Conservation (phyloP, 257 asterid species). For the Parsonsia alboflavescens region DNA sequence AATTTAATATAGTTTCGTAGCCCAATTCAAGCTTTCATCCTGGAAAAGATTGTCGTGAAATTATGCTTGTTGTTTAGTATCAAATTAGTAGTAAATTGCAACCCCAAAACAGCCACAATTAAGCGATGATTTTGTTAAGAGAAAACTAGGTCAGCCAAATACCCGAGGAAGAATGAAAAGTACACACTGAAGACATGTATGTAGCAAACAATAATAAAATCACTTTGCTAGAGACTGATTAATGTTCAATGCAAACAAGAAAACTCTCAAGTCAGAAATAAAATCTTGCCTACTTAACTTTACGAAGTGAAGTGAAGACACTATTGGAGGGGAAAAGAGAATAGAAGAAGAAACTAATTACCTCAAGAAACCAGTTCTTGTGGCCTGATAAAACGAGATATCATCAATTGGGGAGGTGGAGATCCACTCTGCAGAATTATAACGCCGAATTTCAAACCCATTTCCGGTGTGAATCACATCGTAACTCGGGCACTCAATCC, state of each 20-base stretch:
- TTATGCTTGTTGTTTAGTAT: not conserved
- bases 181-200: not conserved
- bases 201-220: too few species aligned
- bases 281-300: not conserved
- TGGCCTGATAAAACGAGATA: constrained; percentile 52
- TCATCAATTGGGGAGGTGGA: constrained; percentile 78
- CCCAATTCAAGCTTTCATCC: not conserved
- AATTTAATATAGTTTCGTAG: not conserved
- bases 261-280: too few species aligned
- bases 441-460: constrained; percentile 82
- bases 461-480: constrained; percentile 59
- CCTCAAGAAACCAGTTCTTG: constrained; percentile 57
- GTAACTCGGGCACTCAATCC: constrained; percentile 85
- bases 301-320: not conserved
- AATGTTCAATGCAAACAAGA: not conserved
- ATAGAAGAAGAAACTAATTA: constrained; percentile 18
- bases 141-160: not conserved
- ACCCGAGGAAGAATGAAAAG: not conserved
- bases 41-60: not conserved
- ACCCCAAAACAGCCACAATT: not conserved
- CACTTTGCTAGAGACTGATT: too few species aligned
- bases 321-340: not conserved
- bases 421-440: constrained; percentile 65
- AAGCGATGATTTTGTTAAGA: not conserved
- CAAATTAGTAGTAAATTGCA: not conserved